Conservation (phyloP, 2,329 filamentous ascomycete genomes). For the Phaeosphaeria sp. region DNA sequence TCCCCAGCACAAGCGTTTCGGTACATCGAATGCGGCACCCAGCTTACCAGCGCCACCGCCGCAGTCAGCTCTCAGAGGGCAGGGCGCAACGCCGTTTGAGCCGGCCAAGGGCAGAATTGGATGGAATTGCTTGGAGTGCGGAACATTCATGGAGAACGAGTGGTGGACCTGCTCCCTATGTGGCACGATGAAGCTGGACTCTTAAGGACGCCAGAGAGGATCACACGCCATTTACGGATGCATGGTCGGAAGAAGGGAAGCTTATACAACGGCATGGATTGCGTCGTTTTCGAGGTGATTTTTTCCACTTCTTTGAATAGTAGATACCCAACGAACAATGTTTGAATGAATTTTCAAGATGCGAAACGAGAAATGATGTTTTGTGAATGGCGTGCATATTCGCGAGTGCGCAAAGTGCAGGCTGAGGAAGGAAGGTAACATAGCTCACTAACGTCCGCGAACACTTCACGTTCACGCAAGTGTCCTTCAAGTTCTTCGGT, state of each 20-base stretch:
- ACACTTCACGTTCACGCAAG: neutral
- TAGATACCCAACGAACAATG: neutral
- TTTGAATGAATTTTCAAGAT: neutral
- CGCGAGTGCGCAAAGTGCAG: neutral
- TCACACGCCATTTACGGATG: neutral
- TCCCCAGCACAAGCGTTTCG: conserved; percentile 40
- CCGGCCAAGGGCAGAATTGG: conserved; percentile 58
- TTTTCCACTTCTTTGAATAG: neutral
- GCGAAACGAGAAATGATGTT: neutral
- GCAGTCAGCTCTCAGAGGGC: conserved; percentile 32
- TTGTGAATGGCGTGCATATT: neutral
- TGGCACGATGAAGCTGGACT: conserved; percentile 62
- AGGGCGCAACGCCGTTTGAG: conserved; percentile 48
- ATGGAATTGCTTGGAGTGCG: conserved; percentile 65
- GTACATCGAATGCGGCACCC: conserved; percentile 27
- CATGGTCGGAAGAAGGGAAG: neutral
- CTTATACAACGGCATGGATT: neutral
- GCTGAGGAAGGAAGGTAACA: too few relatives aligned
- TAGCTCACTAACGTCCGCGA: neutral
- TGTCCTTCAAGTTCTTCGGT: neutral
- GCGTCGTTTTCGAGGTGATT: neutral
- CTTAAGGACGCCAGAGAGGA: conserved; percentile 11
- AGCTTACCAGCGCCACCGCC: conserved; percentile 41
- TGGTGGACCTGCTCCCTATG: conserved; percentile 71
- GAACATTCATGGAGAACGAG: conserved; percentile 67